phyloP scores from a whole-genome alignment of 352 stramenopile species.

The Pythium angustatum region DNA sequence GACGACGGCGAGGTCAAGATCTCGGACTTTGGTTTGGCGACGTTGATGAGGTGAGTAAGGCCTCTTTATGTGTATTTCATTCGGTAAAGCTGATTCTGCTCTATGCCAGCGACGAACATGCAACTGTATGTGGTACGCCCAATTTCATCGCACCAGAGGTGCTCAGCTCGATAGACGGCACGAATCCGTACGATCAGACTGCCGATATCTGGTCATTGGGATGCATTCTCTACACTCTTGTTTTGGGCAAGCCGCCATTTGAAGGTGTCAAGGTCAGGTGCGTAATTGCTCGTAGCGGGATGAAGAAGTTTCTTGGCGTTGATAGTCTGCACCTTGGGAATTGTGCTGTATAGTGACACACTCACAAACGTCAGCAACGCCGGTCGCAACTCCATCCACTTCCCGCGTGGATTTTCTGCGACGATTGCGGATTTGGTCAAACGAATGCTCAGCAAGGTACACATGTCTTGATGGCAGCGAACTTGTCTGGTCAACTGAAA shows the following conservation, averaged over 20 bases:
- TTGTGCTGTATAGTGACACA: conserved; percentile 54
- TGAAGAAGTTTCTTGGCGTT: background rate
- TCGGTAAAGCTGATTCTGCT: background rate
- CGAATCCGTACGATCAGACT: conserved; percentile 50
- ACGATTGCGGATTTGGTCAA: conserved; percentile 63
- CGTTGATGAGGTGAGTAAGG: conserved; percentile 43
- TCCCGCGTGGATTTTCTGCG: conserved; percentile 56
- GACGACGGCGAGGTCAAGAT: conserved; percentile 56
- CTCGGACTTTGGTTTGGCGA: conserved; percentile 77
- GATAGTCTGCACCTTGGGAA: no score
- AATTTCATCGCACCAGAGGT: conserved; percentile 86
- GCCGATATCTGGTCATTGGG: conserved; percentile 84
- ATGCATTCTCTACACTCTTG: conserved; percentile 75
- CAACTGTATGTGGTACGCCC: conserved; percentile 77
- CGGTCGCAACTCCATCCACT: conserved; percentile 38
- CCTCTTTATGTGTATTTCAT: no score
- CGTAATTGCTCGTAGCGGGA: background rate
- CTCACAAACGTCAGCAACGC: conserved; percentile 71
- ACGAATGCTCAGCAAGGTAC: conserved; percentile 51
- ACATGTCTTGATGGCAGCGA: no score
- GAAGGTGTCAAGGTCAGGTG: conserved; percentile 76
- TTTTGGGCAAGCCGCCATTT: conserved; percentile 68
- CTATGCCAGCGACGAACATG: conserved; percentile 42
- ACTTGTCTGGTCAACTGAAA: background rate
- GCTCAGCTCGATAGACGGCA: conserved; percentile 31